Percentiles rank a stretch among this genome's conserved stretches.
Conservation (phyloP, 73 alveolate species). For the Diophrys appendiculata region DNA sequence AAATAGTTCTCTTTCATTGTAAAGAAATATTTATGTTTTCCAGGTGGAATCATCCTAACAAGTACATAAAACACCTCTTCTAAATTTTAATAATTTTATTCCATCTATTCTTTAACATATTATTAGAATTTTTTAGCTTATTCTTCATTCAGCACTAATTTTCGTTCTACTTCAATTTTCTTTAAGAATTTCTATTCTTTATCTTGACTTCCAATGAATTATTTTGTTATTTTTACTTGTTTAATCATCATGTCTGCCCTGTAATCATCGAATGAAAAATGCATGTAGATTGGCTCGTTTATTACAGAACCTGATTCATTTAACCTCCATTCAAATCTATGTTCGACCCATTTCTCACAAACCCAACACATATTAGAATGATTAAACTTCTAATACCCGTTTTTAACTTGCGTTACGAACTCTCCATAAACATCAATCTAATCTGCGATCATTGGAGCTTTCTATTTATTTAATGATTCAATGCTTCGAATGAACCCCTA, state of each 20-base stretch:
- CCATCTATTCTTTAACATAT: no score
- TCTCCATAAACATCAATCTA: background rate
- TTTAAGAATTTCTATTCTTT: no score
- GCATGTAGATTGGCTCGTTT: conserved; percentile 19
- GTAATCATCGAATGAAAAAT: conserved; percentile 22
- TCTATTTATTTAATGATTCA: background rate
- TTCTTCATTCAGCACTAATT: no score
- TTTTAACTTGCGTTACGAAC: background rate
- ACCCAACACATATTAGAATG: conserved; percentile 49
- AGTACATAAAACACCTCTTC: conserved; percentile 43
- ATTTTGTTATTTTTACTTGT: no score
- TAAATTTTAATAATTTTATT: conserved; percentile 40
- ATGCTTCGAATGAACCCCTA: conserved; percentile 19
- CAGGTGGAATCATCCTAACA: conserved; percentile 89
- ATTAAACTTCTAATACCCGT: no score
- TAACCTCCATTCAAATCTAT: background rate
- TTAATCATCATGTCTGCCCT: conserved; percentile 25
- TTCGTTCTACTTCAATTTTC: no score
- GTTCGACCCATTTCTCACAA: conserved; percentile 38
- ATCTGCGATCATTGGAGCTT: background rate
- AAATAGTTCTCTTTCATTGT: conserved; percentile 26
- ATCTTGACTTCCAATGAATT: no score
- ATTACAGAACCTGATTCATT: background rate
- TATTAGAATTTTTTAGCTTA: no score
- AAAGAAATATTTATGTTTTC: conserved; percentile 70